phyloP scores from a whole-genome alignment of 225 moss, liverwort and hornwort genomes.

The Pseudoscleropodium purum region DNA sequence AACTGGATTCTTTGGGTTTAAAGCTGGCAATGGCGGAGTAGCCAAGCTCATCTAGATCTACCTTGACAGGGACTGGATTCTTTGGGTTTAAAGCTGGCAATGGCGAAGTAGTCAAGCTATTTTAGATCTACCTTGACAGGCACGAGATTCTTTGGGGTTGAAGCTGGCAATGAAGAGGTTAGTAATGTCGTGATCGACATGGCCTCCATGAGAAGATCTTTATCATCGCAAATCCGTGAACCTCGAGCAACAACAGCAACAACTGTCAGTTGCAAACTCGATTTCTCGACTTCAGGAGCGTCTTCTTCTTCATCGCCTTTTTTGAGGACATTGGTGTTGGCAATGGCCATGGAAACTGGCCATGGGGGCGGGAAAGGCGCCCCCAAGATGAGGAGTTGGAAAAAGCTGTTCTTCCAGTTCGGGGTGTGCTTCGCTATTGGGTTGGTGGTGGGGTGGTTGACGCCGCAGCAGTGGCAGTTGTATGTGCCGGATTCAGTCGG shows the following conservation, averaged over 20 bases:
- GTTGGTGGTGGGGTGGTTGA: constrained; percentile 19
- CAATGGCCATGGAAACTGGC: constrained; percentile 4
- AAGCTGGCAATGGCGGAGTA: background rate
- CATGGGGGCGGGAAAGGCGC: background rate
- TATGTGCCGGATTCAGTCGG: constrained; percentile 2
- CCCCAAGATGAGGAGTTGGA: constrained; percentile 34
- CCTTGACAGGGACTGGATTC: background rate
- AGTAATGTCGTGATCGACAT: constrained; percentile 18
- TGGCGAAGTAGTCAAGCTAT: background rate
- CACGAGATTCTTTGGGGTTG: background rate
- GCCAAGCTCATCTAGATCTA: background rate
- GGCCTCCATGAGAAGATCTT: constrained; percentile 24
- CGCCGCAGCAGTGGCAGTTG: constrained; percentile 30
- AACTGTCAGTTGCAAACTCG: background rate
- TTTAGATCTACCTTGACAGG: background rate
- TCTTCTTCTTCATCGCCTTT: background rate
- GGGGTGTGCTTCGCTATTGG: constrained; percentile 35
- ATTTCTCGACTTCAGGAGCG: background rate
- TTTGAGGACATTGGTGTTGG: background rate
- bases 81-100: background rate
- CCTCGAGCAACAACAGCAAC: background rate
- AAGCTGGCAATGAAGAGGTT: background rate
- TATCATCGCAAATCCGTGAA: constrained; percentile 4
- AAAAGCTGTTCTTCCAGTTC: constrained; percentile 25
- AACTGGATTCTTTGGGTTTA: background rate